Evolutionary conservation across 768 basidiomycete genomes (phyloP).

Genomic region (Kwoniella bestiolae): DNA sequence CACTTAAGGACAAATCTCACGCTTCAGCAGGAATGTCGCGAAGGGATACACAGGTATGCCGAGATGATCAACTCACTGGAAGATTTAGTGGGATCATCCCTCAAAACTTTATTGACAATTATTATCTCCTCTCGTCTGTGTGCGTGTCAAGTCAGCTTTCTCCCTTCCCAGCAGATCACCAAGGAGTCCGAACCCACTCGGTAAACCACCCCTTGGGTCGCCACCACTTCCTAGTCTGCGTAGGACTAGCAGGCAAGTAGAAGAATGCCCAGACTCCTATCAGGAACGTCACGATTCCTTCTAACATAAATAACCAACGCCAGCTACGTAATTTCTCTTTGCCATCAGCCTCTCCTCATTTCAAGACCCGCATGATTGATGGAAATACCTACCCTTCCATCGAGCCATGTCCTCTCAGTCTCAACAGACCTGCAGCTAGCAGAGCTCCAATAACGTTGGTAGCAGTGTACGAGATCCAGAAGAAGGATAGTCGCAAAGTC

Average conservation of each 20-base stretch:
- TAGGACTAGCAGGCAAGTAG: slow-evolving; percentile 68
- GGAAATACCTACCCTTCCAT: slow-evolving; percentile 1
- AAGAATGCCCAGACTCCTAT: slow-evolving; percentile 65
- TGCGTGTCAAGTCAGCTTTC: no score
- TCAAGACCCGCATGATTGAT: no score
- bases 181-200: slow-evolving; percentile 60
- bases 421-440: slow-evolving; percentile 34
- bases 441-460: slow-evolving; percentile 33
- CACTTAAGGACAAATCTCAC: slow-evolving; percentile 55
- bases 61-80: slow-evolving; percentile 22
- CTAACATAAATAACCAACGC: slow-evolving; percentile 36
- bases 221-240: slow-evolving; percentile 67
- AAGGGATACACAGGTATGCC: no score
- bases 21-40: no score
- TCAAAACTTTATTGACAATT: slow-evolving; percentile 68
- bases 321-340: not conserved
- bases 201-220: slow-evolving; percentile 68
- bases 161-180: no score
- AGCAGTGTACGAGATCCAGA: slow-evolving; percentile 36
- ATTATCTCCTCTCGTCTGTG: slow-evolving; percentile 66
- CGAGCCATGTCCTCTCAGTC: slow-evolving; percentile 21
- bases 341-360: slow-evolving; percentile 1
- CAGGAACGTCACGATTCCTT: slow-evolving; percentile 62
- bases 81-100: slow-evolving; percentile 70
- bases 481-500: slow-evolving; percentile 37